Conservation (phyloP, 768 basidiomycete species). For the Amanita muscaria region DNA sequence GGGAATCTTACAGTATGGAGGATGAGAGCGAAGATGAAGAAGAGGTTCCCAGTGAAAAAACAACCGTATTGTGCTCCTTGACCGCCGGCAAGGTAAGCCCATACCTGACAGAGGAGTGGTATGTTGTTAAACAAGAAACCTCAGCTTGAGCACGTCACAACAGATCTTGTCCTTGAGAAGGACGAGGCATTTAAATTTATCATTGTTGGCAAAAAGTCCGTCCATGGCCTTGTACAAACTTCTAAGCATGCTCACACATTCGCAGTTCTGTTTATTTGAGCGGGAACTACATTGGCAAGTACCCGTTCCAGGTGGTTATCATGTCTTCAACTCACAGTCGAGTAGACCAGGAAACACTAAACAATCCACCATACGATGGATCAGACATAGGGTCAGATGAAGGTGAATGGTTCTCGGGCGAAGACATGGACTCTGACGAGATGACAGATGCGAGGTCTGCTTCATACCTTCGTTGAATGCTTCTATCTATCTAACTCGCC, state of each 20-base stretch:
- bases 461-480: constrained; percentile 1
- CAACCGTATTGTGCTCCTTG: constrained; percentile 67
- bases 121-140: neutral
- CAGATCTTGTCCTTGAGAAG: constrained; percentile 64
- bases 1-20: constrained; percentile 26
- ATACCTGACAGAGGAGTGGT: neutral
- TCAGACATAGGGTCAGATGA: constrained; percentile 49
- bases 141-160: constrained; percentile 69
- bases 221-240: neutral
- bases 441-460: constrained; percentile 48
- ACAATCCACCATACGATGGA: constrained; percentile 39
- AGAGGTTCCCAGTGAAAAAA: constrained; percentile 16
- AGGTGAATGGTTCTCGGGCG: constrained; percentile 76
- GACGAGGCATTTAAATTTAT: constrained; percentile 61
- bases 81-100: constrained; percentile 68
- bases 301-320: neutral
- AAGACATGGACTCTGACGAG: constrained; percentile 63
- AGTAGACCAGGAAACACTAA: constrained; percentile 43
- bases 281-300: constrained; percentile 75
- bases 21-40: constrained; percentile 26
- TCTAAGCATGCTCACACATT: constrained; percentile 9
- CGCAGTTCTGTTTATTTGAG: constrained; percentile 64
- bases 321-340: constrained; percentile 1
- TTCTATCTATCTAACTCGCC: neutral
- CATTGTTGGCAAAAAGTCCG: constrained; percentile 76